phyloP scores from a whole-genome alignment of 176 grass and related monocot genomes.

The Pharus latifolius region DNA sequence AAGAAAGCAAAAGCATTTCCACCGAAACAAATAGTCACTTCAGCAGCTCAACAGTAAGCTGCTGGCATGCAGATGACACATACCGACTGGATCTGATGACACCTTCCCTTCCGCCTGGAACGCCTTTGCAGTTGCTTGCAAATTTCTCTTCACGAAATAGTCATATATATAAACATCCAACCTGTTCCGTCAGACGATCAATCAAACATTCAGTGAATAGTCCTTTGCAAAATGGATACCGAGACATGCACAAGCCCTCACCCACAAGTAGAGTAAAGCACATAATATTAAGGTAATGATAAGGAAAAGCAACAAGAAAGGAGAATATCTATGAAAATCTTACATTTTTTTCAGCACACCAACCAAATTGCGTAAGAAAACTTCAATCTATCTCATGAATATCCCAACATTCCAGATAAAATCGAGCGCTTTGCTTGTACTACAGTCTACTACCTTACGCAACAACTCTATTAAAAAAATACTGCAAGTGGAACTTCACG shows the following conservation, averaged over 20 bases:
- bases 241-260: neutral
- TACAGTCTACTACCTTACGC: too few species aligned
- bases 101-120: conserved; percentile 99
- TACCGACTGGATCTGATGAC: conserved; percentile 98
- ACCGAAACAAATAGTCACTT: neutral
- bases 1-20: neutral
- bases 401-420: too few species aligned
- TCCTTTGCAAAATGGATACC: neutral
- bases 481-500: too few species aligned
- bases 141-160: conserved; percentile 99
- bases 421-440: too few species aligned
- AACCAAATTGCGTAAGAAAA: too few species aligned
- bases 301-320: neutral
- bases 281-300: neutral
- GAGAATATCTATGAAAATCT: too few species aligned
- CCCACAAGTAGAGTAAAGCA: conserved; percentile 3
- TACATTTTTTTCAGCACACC: too few species aligned
- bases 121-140: conserved; percentile 94
- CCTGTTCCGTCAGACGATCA: conserved; percentile 62
- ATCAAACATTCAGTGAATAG: conserved; percentile 7
- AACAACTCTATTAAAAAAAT: too few species aligned
- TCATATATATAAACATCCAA: conserved; percentile 99
- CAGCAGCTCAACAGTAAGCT: neutral
- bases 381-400: too few species aligned
- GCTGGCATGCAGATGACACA: conserved; percentile 7